These are phyloP conservation scores for Oemleria cerasiformis DNA, from an alignment of 306 rosid genomes.

Conservation along the genomic window DNA sequence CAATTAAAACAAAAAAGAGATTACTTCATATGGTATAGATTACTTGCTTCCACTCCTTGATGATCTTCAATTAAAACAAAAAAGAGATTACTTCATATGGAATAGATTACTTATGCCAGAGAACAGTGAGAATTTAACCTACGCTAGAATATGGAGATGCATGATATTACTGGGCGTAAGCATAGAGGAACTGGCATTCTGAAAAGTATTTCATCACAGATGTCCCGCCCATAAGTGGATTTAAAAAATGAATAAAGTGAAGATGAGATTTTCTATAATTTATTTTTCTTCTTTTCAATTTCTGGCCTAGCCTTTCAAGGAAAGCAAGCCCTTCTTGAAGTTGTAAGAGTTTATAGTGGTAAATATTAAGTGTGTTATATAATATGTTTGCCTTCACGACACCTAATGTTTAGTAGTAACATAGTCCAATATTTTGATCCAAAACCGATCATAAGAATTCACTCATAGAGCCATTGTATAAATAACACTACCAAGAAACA, in stretches of 20 bases:
- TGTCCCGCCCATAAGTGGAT: conserved; percentile 3
- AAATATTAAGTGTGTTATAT: not conserved
- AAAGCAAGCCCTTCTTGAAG: not conserved
- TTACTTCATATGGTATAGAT: too few relatives aligned
- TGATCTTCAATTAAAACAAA: conserved; percentile 45
- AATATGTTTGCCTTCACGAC: not conserved
- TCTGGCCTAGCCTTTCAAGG: conserved; percentile 3
- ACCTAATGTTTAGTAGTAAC: not conserved
- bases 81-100: not conserved
- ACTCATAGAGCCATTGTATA: conserved; percentile 3
- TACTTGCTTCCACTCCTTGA: conserved; percentile 99
- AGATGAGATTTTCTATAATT: not conserved
- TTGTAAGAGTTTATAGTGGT: not conserved
- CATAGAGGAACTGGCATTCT: conserved; percentile 2
- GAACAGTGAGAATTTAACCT: not conserved
- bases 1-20: not conserved
- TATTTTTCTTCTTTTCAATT: not conserved
- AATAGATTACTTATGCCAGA: conserved; percentile 13
- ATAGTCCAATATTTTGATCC: not conserved
- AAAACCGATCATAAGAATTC: conserved; percentile 1
- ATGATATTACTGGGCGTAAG: not conserved
- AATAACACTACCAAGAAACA: conserved; percentile 3
- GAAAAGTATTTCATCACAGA: conserved; percentile 10
- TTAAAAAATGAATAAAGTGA: not conserved
- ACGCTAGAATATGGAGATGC: not conserved